Evolutionary conservation across 2,329 filamentous ascomycete species (phyloP).

Genomic region (Trichothecium sympodiale): DNA sequence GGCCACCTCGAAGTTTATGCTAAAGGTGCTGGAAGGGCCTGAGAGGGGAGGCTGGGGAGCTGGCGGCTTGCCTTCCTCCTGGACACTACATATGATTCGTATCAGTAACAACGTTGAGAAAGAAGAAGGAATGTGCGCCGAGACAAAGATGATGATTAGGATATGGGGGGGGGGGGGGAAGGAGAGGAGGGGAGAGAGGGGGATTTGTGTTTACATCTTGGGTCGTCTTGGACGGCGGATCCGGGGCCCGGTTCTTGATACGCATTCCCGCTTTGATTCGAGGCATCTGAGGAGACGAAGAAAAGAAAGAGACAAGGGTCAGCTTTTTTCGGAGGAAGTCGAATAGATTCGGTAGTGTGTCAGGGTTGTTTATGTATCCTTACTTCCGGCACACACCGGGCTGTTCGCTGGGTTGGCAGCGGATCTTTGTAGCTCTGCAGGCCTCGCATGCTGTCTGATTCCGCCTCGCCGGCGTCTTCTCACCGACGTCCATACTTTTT

Average conservation of each 20-base stretch:
- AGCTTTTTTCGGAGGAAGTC: no score
- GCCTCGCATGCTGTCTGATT: constrained; percentile 34
- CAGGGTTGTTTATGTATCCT: constrained; percentile 7
- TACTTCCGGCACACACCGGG: constrained; percentile 41
- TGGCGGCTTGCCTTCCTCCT: constrained; percentile 1
- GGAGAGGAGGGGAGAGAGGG: neutral
- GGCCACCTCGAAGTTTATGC: constrained; percentile 39
- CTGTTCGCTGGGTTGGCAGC: constrained; percentile 36
- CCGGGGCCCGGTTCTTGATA: constrained; percentile 37
- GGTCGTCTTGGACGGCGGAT: constrained; percentile 34
- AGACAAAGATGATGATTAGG: no score
- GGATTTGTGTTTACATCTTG: constrained; percentile 23
- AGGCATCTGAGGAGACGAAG: constrained; percentile 28
- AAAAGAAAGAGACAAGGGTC: neutral
- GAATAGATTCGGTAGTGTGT: neutral
- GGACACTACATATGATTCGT: no score
- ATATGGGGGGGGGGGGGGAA: neutral
- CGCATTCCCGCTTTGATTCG: constrained; percentile 40
- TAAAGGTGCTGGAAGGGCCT: constrained; percentile 37
- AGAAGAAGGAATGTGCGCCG: neutral
- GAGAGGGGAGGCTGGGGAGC: constrained; percentile 18
- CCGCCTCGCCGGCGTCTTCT: neutral
- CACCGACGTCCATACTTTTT: neutral
- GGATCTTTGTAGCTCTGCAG: constrained; percentile 41
- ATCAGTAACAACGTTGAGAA: neutral